Percentiles rank a stretch among this genome's conserved stretches.
Conservation (phyloP, 441 rosid species). For the Populus hybrid region DNA sequence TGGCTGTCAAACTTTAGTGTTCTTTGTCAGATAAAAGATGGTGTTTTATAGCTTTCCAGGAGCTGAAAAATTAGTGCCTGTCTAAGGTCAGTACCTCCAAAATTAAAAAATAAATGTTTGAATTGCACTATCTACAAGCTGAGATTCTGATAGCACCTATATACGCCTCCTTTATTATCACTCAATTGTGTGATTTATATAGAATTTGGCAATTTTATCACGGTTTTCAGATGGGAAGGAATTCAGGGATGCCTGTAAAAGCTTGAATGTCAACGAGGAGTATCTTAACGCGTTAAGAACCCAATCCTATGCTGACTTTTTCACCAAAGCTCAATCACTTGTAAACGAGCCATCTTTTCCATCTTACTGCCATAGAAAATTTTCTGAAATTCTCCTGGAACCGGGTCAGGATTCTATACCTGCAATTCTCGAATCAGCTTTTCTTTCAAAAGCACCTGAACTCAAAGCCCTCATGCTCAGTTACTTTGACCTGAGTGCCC, state of each 20-base stretch:
- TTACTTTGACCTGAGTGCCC: constrained; percentile 42
- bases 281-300: constrained; percentile 41
- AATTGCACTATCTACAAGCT: background rate
- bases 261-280: constrained; percentile 39
- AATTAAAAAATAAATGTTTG: background rate
- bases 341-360: constrained; percentile 24
- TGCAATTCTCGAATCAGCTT: constrained; percentile 28
- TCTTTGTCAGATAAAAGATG: background rate
- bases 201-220: background rate
- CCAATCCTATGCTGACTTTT: constrained; percentile 37
- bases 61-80: background rate
- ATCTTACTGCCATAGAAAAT: constrained; percentile 17
- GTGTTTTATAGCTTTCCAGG: background rate
- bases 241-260: constrained; percentile 15
- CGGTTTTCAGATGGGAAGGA: constrained; percentile 25
- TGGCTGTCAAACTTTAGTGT: background rate
- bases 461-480: constrained; percentile 27
- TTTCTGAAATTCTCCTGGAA: constrained; percentile 36
- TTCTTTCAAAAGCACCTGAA: constrained; percentile 26
- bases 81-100: background rate
- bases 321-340: constrained; percentile 35
- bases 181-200: background rate
- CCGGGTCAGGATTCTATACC: constrained; percentile 37
- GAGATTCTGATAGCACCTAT: background rate
- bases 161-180: background rate